Base-by-base conservation (phyloP, 768 basidiomycete species). In the Holtermanniella nyarrowii region DNA sequence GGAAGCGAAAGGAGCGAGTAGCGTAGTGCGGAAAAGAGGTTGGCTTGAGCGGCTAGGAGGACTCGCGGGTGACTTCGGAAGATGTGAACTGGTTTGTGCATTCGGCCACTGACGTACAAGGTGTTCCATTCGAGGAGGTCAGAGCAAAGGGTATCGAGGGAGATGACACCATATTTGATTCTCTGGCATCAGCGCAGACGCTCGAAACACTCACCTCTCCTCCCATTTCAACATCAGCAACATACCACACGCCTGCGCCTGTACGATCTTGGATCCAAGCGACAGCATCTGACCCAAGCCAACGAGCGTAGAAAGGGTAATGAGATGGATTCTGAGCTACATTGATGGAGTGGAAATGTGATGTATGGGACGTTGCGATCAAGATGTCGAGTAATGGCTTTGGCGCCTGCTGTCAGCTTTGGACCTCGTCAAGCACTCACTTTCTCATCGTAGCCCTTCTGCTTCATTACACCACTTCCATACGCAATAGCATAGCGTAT, bases 401-500 rank as follows among this genome's bases (percentile, higher is more conserved):
- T 24, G 27, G 12, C 41, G 21, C 22, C 16, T 20, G 1, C 18
- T 50, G 31, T 63, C 69, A 16, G 74, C 71, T 20, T 66, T 13
- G 14, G 31, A 7, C 16, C 16, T 7, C 22, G 18, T 31, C 27
- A 23, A 53, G 71, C 56, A 26, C 68, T 55, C 53, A 62, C 57
- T 53, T 53, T 16, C 53, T 48, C 21, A 54, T 50, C 44, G 60
- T 91, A 86, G 16, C 91, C 87, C 49, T 83, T 82, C 72, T 99
- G 95, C 63, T 86, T 81, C 61, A 95, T 95, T 1, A 97, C 90
- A 0, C 93, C 95, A 2, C 85, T 88, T 12, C 95, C 95, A 66
- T 97, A 99, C 0, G 95, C 95, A 66, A 96, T 90, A 0, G 91
- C 95, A 76, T 93, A 97, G 20, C 91, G 83, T 45, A 96, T 86